phyloP scores from a whole-genome alignment of 345 rosid species.

The Carallia pectinifolia region DNA sequence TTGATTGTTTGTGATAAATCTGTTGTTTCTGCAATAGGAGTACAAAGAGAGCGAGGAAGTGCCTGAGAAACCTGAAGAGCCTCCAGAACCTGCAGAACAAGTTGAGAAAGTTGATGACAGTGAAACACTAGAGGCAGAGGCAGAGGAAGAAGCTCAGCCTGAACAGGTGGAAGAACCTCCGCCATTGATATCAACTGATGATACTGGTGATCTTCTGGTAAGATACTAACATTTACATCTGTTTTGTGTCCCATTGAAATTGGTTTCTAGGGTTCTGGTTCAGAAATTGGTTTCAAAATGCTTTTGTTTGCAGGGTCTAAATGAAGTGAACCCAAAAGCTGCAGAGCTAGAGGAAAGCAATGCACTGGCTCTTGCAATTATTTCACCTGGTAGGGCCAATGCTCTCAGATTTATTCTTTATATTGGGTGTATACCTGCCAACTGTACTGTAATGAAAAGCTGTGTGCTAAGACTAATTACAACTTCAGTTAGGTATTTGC shows the following conservation, averaged over 20 bases:
- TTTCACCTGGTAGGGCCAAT: slow-evolving; percentile 54
- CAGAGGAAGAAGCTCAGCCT: slow-evolving; percentile 44
- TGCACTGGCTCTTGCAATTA: slow-evolving; percentile 89
- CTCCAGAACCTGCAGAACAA: slow-evolving; percentile 41
- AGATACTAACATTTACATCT: slow-evolving; percentile 19
- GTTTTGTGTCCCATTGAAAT: not conserved
- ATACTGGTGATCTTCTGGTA: slow-evolving; percentile 57
- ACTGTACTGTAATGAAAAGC: no score
- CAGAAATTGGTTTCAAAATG: not conserved
- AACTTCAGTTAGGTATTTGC: no score
- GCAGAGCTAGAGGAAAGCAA: slow-evolving; percentile 78
- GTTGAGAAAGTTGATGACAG: slow-evolving; percentile 43
- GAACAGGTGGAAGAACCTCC: slow-evolving; percentile 40
- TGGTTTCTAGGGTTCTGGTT: not conserved
- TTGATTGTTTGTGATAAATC: not conserved
- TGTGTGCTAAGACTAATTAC: no score
- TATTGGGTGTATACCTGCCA: no score
- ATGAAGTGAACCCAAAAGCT: slow-evolving; percentile 70
- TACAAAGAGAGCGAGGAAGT: slow-evolving; percentile 42
- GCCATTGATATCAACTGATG: slow-evolving; percentile 53
- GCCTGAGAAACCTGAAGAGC: slow-evolving; percentile 41
- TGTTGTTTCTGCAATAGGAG: slow-evolving; percentile 42
- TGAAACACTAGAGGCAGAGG: slow-evolving; percentile 23
- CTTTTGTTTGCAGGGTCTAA: slow-evolving; percentile 52
- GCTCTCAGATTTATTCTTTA: not conserved